Evolutionary conservation across 495 filamentous ascomycete species (phyloP).

Genomic region (Trichocladium uniseriatum): DNA sequence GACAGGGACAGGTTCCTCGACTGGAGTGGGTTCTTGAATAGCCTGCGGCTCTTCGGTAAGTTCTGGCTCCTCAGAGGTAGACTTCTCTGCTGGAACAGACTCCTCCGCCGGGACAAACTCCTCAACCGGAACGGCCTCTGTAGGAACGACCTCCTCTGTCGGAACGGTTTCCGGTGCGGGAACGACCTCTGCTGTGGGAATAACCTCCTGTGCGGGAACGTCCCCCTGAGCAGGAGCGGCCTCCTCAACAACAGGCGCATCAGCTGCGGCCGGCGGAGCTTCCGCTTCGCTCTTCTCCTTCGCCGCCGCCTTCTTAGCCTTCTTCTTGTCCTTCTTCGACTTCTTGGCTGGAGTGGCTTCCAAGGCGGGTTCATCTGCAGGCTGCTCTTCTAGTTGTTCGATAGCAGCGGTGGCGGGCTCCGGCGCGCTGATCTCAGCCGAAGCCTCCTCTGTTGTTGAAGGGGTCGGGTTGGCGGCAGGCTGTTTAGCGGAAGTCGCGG

Average conservation of each 20-base stretch:
- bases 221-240: too few species aligned
- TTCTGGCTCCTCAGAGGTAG: not conserved
- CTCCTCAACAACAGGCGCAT: not conserved
- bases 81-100: not conserved
- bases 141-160: too few species aligned
- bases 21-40: not conserved
- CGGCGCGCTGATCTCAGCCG: not conserved
- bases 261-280: not conserved
- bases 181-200: too few species aligned
- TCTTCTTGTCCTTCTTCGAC: conserved; percentile 20
- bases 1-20: not conserved
- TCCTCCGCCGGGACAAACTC: not conserved
- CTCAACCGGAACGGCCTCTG: too few species aligned
- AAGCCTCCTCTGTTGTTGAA: not conserved
- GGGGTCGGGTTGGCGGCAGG: not conserved
- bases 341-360: conserved; percentile 9
- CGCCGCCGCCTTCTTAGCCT: conserved; percentile 14
- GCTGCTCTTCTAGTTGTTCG: not conserved
- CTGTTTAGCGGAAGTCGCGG: not conserved
- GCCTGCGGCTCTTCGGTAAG: not conserved
- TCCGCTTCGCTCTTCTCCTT: conserved; percentile 10
- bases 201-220: too few species aligned
- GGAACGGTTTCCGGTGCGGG: too few species aligned
- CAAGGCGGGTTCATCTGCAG: not conserved
- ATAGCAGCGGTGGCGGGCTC: not conserved